Conservation (phyloP, 768 basidiomycete species). For the Suillus bovinus region DNA sequence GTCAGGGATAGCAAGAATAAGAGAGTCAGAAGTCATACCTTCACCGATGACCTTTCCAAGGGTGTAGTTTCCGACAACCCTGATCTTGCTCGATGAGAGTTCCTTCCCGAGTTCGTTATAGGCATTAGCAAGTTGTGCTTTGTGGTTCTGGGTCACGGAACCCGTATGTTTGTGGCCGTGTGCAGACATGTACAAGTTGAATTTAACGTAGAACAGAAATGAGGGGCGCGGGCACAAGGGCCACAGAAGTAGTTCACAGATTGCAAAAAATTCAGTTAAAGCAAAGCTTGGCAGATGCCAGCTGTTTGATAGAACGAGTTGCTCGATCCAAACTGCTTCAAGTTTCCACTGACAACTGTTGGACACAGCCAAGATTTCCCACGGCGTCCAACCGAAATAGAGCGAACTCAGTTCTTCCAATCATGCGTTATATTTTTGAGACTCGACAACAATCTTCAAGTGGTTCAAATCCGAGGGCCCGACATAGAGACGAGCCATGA, state of each 20-base stretch:
- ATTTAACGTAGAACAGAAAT: constrained; percentile 31
- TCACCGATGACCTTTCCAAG: constrained; percentile 93
- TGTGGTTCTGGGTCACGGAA: constrained; percentile 73
- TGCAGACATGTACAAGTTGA: constrained; percentile 43
- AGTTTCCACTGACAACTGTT: not conserved
- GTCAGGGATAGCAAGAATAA: constrained; percentile 1
- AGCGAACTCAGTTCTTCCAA: not conserved
- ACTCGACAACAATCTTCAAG: constrained; percentile 28
- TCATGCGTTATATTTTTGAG: constrained; percentile 33
- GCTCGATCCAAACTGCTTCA: not conserved
- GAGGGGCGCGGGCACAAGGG: constrained; percentile 36
- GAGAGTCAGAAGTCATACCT: constrained; percentile 50
- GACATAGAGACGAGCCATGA: constrained; percentile 25
- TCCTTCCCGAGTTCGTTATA: constrained; percentile 98
- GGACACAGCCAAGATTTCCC: constrained; percentile 3
- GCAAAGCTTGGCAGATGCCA: constrained; percentile 2
- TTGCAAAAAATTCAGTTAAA: constrained; percentile 17
- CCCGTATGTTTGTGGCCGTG: constrained; percentile 61
- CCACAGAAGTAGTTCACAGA: constrained; percentile 26
- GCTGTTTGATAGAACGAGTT: not conserved
- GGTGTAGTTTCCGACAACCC: constrained; percentile 93
- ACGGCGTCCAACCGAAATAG: not conserved
- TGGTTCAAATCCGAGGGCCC: constrained; percentile 19
- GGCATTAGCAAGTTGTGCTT: constrained; percentile 88
- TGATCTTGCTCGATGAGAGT: constrained; percentile 85